phyloP scores from a whole-genome alignment of 257 asterid species.

The Plantago elongata region DNA sequence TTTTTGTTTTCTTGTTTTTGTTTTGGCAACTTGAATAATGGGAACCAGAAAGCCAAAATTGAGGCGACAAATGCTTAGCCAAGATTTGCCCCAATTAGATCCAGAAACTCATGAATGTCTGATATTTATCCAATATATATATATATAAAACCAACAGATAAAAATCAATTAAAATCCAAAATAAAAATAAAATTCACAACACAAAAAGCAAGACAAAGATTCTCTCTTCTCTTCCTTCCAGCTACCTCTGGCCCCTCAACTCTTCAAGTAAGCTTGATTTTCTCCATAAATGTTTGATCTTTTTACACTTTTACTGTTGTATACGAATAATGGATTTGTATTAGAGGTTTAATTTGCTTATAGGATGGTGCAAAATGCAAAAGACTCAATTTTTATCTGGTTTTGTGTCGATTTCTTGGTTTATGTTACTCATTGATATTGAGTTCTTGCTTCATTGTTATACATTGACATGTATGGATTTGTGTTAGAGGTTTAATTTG shows the following conservation, averaged over 20 bases:
- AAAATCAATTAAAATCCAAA: not conserved
- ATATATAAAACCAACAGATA: not conserved
- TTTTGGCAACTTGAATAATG: not conserved
- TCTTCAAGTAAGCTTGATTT: slow-evolving; percentile 18
- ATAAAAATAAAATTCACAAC: not conserved
- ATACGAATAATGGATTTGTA: too few species aligned
- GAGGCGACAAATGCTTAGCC: not conserved
- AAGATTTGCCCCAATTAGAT: not conserved
- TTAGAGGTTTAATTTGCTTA: too few species aligned
- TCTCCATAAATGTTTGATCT: not conserved
- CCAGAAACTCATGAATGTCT: not conserved
- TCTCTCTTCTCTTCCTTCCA: slow-evolving; percentile 10
- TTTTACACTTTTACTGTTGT: slow-evolving; percentile 8
- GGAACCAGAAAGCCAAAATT: not conserved
- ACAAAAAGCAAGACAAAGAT: not conserved
- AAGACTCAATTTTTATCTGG: too few species aligned
- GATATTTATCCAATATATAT: too few species aligned
- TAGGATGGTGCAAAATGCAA: too few species aligned
- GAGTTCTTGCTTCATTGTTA: not conserved
- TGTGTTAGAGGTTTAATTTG: too few species aligned
- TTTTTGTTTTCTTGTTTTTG: not conserved
- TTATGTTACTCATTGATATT: too few species aligned
- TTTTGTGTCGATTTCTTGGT: too few species aligned
- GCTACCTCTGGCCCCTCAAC: slow-evolving; percentile 14
- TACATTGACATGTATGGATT: not conserved